These are phyloP conservation scores for Botrytis elliptica DNA, from an alignment of 2,329 filamentous ascomycete genomes.

Conservation along the genomic window DNA sequence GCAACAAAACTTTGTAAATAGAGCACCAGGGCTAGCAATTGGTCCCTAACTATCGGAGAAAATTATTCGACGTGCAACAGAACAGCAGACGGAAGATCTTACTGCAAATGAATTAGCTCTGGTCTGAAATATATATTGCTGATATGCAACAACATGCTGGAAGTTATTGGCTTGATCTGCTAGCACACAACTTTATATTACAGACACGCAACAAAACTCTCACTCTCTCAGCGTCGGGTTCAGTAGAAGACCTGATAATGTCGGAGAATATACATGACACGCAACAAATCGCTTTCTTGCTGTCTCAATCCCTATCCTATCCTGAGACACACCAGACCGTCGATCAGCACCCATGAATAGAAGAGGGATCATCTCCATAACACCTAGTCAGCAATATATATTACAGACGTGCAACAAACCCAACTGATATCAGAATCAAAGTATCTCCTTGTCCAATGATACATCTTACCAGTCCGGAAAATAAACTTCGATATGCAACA, in stretches of 20 bases:
- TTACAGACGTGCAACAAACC: not conserved
- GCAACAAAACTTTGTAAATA: not conserved
- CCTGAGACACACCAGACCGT: not conserved
- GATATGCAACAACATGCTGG: conserved; percentile 1
- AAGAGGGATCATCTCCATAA: not conserved
- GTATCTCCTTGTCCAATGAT: not conserved
- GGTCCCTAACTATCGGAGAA: not conserved
- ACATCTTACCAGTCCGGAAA: not conserved
- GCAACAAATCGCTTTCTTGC: not conserved
- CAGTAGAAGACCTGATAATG: not conserved
- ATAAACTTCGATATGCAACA: conserved; percentile 1
- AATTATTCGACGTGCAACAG: not conserved
- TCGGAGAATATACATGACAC: not conserved
- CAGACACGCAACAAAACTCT: not conserved
- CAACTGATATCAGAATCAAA: not conserved
- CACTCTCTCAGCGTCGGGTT: not conserved
- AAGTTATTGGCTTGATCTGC: not conserved
- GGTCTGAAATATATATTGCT: not conserved
- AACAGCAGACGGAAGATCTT: not conserved
- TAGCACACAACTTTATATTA: not conserved
- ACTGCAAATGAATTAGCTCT: not conserved
- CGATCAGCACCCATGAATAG: no score
- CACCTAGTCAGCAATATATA: not conserved
- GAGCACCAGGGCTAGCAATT: not conserved
- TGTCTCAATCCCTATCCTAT: not conserved